These are phyloP conservation scores for Coniella lustricola DNA, from an alignment of 2,329 filamentous ascomycete species.

Conservation along the genomic window DNA sequence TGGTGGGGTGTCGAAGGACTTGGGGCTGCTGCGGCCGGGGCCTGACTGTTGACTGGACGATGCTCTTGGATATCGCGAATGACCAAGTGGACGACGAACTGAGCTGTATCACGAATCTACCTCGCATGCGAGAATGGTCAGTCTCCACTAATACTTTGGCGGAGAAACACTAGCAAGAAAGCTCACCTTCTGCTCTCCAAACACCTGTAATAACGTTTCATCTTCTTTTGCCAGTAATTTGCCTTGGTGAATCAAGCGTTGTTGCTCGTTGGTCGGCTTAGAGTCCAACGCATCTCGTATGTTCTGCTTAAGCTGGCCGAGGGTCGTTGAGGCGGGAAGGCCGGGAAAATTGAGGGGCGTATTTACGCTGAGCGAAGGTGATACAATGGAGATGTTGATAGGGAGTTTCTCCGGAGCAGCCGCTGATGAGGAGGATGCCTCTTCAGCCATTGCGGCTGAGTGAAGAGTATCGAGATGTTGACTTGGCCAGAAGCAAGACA, in stretches of 20 bases:
- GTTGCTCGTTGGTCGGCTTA: slow-evolving; percentile 45
- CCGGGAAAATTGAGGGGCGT: slow-evolving; percentile 42
- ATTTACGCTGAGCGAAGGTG: slow-evolving; percentile 48
- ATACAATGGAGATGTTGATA: slow-evolving; percentile 52
- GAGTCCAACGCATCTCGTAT: slow-evolving; percentile 45
- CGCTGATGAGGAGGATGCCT: slow-evolving; percentile 23
- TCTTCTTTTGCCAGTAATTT: slow-evolving; percentile 46
- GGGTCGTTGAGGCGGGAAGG: slow-evolving; percentile 43
- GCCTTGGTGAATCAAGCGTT: slow-evolving; percentile 55
- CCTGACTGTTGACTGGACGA: slow-evolving; percentile 22
- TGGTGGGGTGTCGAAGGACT: slow-evolving; percentile 17
- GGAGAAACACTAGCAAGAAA: not conserved
- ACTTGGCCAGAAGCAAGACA: not conserved
- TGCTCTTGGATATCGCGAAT: slow-evolving; percentile 33
- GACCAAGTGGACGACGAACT: slow-evolving; percentile 48
- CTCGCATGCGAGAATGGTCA: not conserved
- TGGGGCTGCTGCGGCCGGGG: slow-evolving; percentile 18
- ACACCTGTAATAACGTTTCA: slow-evolving; percentile 50
- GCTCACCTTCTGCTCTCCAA: slow-evolving; percentile 48
- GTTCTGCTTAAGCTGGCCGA: slow-evolving; percentile 50
- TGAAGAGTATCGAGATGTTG: not conserved
- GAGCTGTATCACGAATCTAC: slow-evolving; percentile 37
- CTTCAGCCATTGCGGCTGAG: slow-evolving; percentile 32
- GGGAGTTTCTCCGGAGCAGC: slow-evolving; percentile 25
- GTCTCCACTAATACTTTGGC: not conserved